Conservation (phyloP, 306 rosid genomes). For the Medicago ruthenica region DNA sequence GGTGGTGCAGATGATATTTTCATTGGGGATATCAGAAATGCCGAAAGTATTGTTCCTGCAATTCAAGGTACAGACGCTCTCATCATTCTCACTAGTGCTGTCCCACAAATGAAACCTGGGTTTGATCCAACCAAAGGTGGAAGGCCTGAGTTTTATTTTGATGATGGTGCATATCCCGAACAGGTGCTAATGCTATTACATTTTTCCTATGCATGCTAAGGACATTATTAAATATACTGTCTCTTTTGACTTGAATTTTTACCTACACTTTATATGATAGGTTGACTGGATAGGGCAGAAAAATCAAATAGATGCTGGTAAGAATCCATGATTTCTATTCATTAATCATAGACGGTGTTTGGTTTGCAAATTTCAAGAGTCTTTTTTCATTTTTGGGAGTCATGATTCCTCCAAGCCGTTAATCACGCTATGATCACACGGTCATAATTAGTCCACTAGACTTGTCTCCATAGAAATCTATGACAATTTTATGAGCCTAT, state of each 20-base stretch:
- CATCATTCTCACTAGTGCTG: slow-evolving; percentile 90
- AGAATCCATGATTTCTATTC: slow-evolving; percentile 31
- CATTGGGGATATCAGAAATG: slow-evolving; percentile 82
- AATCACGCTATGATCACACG: too few relatives aligned
- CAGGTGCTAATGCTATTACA: slow-evolving; percentile 58
- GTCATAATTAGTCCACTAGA: too few relatives aligned
- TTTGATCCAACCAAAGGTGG: slow-evolving; percentile 89
- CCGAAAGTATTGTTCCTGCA: slow-evolving; percentile 71
- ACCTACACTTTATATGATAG: slow-evolving; percentile 52
- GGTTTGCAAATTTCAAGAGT: neutral
- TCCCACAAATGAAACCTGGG: slow-evolving; percentile 82
- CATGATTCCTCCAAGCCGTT: too few relatives aligned
- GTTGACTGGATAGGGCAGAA: slow-evolving; percentile 99
- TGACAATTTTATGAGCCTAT: too few relatives aligned
- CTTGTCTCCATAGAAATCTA: too few relatives aligned
- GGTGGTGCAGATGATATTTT: slow-evolving; percentile 77
- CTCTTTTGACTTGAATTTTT: slow-evolving; percentile 9
- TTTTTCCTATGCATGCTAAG: slow-evolving; percentile 8
- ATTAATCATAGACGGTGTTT: neutral
- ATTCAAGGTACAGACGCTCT: slow-evolving; percentile 82
- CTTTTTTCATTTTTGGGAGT: neutral
- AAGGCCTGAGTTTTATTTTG: slow-evolving; percentile 88
- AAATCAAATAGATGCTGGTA: slow-evolving; percentile 93
- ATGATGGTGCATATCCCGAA: slow-evolving; percentile 89
- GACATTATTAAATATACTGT: neutral